Percentiles rank a stretch among this genome's conserved stretches.
These are phyloP conservation scores for Zygotorulaspora mrakii DNA, from an alignment of 1,139 yeast genomes.

Conservation along the genomic window DNA sequence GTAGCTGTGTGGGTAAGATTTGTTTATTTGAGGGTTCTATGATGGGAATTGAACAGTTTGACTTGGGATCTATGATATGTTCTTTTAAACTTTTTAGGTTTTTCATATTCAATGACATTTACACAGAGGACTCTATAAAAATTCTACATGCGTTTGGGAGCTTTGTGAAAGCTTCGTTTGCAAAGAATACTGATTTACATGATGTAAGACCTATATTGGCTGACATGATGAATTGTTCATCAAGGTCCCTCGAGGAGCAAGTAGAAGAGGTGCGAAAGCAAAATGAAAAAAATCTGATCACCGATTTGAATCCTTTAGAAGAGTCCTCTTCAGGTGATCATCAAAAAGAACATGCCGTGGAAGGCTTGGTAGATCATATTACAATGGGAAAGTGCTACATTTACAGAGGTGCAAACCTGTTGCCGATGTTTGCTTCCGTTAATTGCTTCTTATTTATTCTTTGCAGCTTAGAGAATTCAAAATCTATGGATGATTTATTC, in stretches of 20 bases:
- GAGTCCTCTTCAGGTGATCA: background rate
- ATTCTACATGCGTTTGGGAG: slow-evolving; percentile 13
- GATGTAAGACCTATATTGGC: slow-evolving; percentile 6
- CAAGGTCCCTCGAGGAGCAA: slow-evolving; percentile 7
- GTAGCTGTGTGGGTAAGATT: slow-evolving; percentile 21
- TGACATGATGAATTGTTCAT: slow-evolving; percentile 6
- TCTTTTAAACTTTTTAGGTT: slow-evolving; percentile 29
- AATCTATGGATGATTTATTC: slow-evolving; percentile 16
- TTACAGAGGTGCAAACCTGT: slow-evolving; percentile 19
- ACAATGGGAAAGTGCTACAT: slow-evolving; percentile 22
- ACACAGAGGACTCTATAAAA: slow-evolving; percentile 15
- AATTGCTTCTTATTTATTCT: slow-evolving; percentile 21
- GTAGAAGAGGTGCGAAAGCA: slow-evolving; percentile 9
- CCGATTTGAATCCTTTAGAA: slow-evolving; percentile 13
- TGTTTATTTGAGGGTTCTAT: slow-evolving; percentile 15
- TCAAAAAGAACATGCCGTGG: background rate
- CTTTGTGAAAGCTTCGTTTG: slow-evolving; percentile 10
- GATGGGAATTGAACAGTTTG: slow-evolving; percentile 13
- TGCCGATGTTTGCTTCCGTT: slow-evolving; percentile 22
- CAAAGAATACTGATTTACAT: slow-evolving; percentile 6
- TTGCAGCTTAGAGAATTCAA: slow-evolving; percentile 12
- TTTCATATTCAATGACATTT: slow-evolving; percentile 14
- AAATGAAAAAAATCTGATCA: slow-evolving; percentile 8
- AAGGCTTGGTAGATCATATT: slow-evolving; percentile 6
- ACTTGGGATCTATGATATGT: slow-evolving; percentile 33